Evolutionary conservation across 192 early-diverging fungal species (phyloP).

Genomic region (Coemansia umbellata): DNA sequence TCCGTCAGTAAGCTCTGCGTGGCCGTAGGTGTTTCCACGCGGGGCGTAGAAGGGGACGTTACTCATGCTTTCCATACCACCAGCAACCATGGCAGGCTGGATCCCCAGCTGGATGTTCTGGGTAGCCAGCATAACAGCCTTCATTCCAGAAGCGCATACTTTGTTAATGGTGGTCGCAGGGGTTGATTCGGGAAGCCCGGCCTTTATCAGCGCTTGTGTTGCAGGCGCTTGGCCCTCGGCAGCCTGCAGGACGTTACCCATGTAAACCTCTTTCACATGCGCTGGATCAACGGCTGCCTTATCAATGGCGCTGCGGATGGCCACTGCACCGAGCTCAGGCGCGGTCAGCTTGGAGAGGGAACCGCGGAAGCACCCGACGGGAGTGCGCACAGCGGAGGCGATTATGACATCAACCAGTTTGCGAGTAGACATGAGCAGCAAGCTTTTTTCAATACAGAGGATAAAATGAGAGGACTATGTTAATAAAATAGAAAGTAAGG

Average conservation of each 20-base stretch:
- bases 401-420: slow-evolving; percentile 47
- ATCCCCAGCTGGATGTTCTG: slow-evolving; percentile 77
- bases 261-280: slow-evolving; percentile 90
- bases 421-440: slow-evolving; percentile 46
- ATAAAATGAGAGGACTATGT: no score
- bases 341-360: slow-evolving; percentile 79
- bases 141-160: slow-evolving; percentile 98
- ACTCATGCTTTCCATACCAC: slow-evolving; percentile 97
- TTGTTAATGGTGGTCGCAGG: slow-evolving; percentile 98
- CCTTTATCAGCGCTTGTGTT: slow-evolving; percentile 82
- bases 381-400: slow-evolving; percentile 72
- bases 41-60: slow-evolving; percentile 76
- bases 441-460: no score
- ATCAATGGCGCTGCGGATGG: slow-evolving; percentile 80
- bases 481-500: no score
- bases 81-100: slow-evolving; percentile 81
- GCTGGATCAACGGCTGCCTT: slow-evolving; percentile 74
- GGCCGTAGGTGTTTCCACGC: slow-evolving; percentile 70
- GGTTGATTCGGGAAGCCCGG: slow-evolving; percentile 70
- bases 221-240: slow-evolving; percentile 89
- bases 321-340: slow-evolving; percentile 79
- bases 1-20: slow-evolving; percentile 73
- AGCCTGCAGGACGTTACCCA: slow-evolving; percentile 93
- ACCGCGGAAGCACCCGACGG: slow-evolving; percentile 89
- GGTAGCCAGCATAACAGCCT: slow-evolving; percentile 89